Percentiles rank a stretch among this genome's conserved stretches.
Evolutionary conservation across 2,329 filamentous ascomycete genomes (phyloP).

Genomic region (Exophiala lecanii-corni): DNA sequence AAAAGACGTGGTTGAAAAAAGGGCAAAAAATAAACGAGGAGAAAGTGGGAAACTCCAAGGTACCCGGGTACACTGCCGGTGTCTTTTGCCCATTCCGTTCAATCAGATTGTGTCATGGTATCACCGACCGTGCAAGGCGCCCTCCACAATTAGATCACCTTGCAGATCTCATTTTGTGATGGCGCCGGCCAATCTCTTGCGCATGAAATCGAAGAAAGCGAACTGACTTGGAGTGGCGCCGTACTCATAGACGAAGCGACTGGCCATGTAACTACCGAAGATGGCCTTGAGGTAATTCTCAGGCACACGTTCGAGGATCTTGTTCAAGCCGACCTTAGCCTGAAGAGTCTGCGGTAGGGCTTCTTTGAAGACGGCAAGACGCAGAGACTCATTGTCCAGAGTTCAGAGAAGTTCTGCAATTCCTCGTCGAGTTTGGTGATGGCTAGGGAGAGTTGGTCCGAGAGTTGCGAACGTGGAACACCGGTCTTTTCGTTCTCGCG

Average conservation of each 20-base stretch:
- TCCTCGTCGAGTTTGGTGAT: constrained; percentile 98
- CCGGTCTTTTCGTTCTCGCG: constrained; percentile 82
- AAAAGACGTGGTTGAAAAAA: too few relatives aligned
- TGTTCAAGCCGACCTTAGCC: constrained; percentile 85
- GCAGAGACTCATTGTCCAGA: constrained; percentile 82
- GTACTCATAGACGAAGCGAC: constrained; percentile 93
- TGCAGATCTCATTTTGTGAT: too few relatives aligned
- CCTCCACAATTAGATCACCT: too few relatives aligned
- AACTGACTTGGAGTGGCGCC: constrained; percentile 92
- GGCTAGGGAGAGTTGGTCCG: constrained; percentile 81
- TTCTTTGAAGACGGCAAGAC: constrained; percentile 72
- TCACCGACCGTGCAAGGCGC: too few relatives aligned
- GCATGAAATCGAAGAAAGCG: constrained; percentile 86
- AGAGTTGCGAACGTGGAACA: constrained; percentile 75
- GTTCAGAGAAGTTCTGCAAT: constrained; percentile 74
- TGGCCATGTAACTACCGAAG: constrained; percentile 92
- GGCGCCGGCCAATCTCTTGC: constrained; percentile 19
- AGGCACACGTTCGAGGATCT: constrained; percentile 78
- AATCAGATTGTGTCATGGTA: too few relatives aligned
- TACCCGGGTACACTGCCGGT: too few relatives aligned
- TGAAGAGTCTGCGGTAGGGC: constrained; percentile 80
- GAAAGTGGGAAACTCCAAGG: too few relatives aligned
- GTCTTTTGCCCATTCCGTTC: too few relatives aligned
- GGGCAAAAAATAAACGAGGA: too few relatives aligned
- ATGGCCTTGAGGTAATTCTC: constrained; percentile 90